Evolutionary conservation across 2,329 filamentous ascomycete species (phyloP), one percentile per base, ranked within the genome.

Genomic region (Cladosporium sp.): DNA sequence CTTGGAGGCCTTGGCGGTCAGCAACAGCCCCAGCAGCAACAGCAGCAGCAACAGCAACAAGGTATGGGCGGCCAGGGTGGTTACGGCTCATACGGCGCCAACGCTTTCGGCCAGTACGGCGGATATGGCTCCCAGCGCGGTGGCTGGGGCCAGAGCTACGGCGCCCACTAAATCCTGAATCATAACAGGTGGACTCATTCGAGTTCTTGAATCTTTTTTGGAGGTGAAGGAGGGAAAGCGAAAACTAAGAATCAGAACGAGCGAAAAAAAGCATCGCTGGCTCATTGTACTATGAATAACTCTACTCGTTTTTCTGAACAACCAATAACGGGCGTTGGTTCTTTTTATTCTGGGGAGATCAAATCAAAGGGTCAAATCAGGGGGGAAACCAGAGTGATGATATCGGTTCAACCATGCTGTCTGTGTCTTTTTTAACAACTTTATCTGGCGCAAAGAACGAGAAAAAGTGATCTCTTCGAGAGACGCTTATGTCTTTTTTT

Each of bases 1-100:
- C 80, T 86, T 47, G 83, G 83, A 65, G 84, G 83, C 58, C 79
- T 84, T 57, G 83, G 83, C 54, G 77, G 76, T 52, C 80, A 82
- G 52, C 52, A 55, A 21, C 52, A 55, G 30, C 41, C 41, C 41
- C 69, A 59, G 38, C 78, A 71, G 59, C 62, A 74, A 68, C 69
- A 78, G 55, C 62, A 74, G 67, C 69, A 78, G 54, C 55, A 36
- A 12, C 65, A 75, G 69, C 69, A 77, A 74, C 74, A 73, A 55
- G 69, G 69, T 47, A 81, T 83, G 74, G 77, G 78, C 64, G 76
- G 75, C 66, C 80, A 79, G 66, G 77, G 79, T 47, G 71, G 71
- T 41, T 80, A 82, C 75, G 79, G 81, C 68, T 76, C 81, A 75
- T 68, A 65, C 68, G 69, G 78, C 81, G 75, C 74, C 78, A 71